These are phyloP conservation scores for Physcomitrium patens DNA, from an alignment of 225 moss, liverwort and hornwort species.

Conservation along the genomic window DNA sequence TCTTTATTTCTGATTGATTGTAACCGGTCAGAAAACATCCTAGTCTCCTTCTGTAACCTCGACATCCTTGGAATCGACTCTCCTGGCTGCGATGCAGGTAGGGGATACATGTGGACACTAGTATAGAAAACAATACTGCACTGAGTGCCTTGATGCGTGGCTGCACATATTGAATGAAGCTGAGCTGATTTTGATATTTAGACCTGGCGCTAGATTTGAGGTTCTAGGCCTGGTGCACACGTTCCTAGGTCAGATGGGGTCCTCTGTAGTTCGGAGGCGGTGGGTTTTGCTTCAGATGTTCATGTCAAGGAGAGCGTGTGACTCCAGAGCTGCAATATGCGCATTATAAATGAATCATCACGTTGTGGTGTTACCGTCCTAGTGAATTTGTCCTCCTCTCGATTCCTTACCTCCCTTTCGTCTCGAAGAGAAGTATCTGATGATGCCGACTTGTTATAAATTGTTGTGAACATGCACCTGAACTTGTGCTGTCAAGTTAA, in stretches of 20 bases:
- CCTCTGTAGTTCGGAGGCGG: conserved; percentile 21
- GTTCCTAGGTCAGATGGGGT: conserved; percentile 30
- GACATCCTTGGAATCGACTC: neutral
- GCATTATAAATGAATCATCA: conserved; percentile 28
- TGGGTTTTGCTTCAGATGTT: conserved; percentile 1
- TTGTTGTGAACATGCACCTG: too few relatives aligned
- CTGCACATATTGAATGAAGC: neutral
- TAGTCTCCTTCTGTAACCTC: neutral
- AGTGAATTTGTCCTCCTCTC: conserved; percentile 14
- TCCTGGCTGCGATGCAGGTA: conserved; percentile 1
- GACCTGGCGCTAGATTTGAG: conserved; percentile 29
- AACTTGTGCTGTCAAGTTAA: too few relatives aligned
- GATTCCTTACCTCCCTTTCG: too few relatives aligned
- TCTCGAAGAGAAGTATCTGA: too few relatives aligned
- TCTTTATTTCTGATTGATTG: conserved; percentile 43
- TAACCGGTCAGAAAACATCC: conserved; percentile 20
- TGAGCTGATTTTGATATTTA: conserved; percentile 32
- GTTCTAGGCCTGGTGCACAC: conserved; percentile 28
- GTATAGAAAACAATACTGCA: conserved; percentile 5
- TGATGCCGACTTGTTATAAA: too few relatives aligned
- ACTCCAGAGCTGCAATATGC: conserved; percentile 36
- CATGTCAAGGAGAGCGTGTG: neutral
- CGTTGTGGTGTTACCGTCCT: conserved; percentile 22
- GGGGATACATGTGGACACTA: conserved; percentile 22
- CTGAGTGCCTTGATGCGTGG: conserved; percentile 12